phyloP scores from a whole-genome alignment of 805 yeast species.

The Metschnikowia corniflorae region DNA sequence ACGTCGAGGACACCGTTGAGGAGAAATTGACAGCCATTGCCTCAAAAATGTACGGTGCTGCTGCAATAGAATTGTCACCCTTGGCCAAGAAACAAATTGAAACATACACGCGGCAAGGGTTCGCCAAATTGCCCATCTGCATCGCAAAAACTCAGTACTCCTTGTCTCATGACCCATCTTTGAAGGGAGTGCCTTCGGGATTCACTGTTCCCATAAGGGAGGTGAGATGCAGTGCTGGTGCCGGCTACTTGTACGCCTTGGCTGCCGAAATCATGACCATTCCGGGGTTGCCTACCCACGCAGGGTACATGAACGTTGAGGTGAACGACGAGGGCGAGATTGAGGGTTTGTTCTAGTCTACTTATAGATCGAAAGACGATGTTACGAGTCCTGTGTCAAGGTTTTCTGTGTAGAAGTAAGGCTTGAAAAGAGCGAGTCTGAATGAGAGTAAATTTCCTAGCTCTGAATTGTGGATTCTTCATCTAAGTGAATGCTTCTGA shows the following conservation, averaged over 20 bases:
- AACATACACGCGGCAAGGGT: slow-evolving; percentile 81
- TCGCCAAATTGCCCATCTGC: slow-evolving; percentile 87
- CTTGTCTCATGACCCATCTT: slow-evolving; percentile 84
- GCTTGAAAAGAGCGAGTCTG: too few species aligned
- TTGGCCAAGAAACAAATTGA: slow-evolving; percentile 79
- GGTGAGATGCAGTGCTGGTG: slow-evolving; percentile 92
- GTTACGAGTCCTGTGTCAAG: too few species aligned
- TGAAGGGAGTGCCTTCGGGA: slow-evolving; percentile 94
- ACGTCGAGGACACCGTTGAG: slow-evolving; percentile 68
- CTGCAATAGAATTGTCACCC: slow-evolving; percentile 74
- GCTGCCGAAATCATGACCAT: slow-evolving; percentile 97
- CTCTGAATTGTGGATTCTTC: too few species aligned
- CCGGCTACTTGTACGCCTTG: slow-evolving; percentile 92
- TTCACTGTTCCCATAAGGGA: slow-evolving; percentile 93
- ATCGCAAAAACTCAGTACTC: slow-evolving; percentile 98
- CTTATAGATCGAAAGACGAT: too few species aligned
- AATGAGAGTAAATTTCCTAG: too few species aligned
- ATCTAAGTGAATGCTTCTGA: too few species aligned
- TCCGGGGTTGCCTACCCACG: slow-evolving; percentile 94
- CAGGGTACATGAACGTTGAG: slow-evolving; percentile 97
- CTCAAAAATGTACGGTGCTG: slow-evolving; percentile 89
- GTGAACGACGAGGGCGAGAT: slow-evolving; percentile 87
- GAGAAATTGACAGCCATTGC: slow-evolving; percentile 79
- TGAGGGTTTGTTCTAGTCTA: slow-evolving; percentile 74
- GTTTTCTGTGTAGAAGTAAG: too few species aligned